These are phyloP conservation scores for Rasamsonia emersonii DNA, from an alignment of 2,329 filamentous ascomycete genomes.

Conservation along the genomic window DNA sequence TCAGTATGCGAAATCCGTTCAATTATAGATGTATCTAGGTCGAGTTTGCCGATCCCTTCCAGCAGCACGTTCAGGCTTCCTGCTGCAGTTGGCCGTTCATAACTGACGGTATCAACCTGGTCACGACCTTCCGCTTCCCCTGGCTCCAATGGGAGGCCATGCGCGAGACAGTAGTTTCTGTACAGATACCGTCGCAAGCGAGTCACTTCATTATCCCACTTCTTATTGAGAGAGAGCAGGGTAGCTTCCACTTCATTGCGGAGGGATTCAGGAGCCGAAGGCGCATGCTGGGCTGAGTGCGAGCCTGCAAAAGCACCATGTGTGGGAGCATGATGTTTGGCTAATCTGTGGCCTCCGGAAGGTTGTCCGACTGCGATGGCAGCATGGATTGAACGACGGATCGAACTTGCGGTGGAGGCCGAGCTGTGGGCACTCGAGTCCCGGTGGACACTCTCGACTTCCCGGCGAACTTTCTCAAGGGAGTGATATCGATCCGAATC, in stretches of 20 bases:
- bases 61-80: conserved; percentile 30
- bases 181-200: conserved; percentile 37
- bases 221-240: conserved; percentile 33
- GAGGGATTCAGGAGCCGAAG: conserved; percentile 16
- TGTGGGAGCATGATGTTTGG: conserved; percentile 16
- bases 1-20: conserved; percentile 12
- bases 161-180: conserved; percentile 36
- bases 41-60: conserved; percentile 26
- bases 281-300: conserved; percentile 3
- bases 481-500: conserved; percentile 52
- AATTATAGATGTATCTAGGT: conserved; percentile 22
- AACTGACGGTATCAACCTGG: conserved; percentile 25
- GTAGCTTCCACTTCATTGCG: conserved; percentile 34
- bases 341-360: conserved; percentile 22
- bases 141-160: conserved; percentile 21
- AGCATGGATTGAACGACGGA: conserved; percentile 36
- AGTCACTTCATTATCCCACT: conserved; percentile 37
- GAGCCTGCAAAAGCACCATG: conserved; percentile 5
- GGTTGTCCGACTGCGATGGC: conserved; percentile 27
- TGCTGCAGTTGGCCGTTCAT: conserved; percentile 30
- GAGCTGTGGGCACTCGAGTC: conserved; percentile 23
- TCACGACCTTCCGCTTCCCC: conserved; percentile 10
- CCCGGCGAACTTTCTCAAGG: conserved; percentile 50
- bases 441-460: conserved; percentile 44
- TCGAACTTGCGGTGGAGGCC: conserved; percentile 26